A percentile compares a stretch with the other conserved stretches of the same genome.
Evolutionary conservation across 495 filamentous ascomycete genomes (phyloP).

Genomic region (Extremus antarcticus): DNA sequence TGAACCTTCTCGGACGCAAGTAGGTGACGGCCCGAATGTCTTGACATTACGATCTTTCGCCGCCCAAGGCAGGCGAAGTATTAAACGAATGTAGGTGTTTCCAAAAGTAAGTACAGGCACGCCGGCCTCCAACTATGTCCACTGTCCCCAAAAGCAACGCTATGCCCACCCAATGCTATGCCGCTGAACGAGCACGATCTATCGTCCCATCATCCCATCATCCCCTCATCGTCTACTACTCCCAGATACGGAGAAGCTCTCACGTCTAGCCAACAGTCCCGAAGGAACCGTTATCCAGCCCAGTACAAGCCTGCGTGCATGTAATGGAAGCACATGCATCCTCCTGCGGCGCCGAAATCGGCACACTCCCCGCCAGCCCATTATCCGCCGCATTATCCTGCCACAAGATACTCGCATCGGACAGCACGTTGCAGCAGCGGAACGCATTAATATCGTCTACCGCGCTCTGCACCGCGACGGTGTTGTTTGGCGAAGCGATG

Average conservation of each 20-base stretch:
- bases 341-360: not conserved
- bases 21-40: too few species aligned
- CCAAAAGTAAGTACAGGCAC: not conserved
- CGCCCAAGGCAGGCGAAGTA: too few species aligned
- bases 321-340: not conserved
- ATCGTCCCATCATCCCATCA: not conserved
- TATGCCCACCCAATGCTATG: not conserved
- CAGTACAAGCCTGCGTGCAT: not conserved
- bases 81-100: too few species aligned
- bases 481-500: not conserved
- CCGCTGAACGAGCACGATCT: not conserved
- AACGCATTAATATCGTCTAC: not conserved
- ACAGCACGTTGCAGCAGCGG: slow-evolving; percentile 2
- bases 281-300: not conserved
- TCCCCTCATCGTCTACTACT: not conserved
- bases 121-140: not conserved
- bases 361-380: not conserved
- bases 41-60: too few species aligned
- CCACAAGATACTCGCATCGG: not conserved
- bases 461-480: not conserved
- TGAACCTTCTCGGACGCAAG: too few species aligned
- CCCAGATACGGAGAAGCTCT: not conserved
- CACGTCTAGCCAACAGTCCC: not conserved
- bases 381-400: not conserved
- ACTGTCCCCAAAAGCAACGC: not conserved